Base-by-base conservation (phyloP, 768 basidiomycete species). In the Boletus sp. region DNA sequence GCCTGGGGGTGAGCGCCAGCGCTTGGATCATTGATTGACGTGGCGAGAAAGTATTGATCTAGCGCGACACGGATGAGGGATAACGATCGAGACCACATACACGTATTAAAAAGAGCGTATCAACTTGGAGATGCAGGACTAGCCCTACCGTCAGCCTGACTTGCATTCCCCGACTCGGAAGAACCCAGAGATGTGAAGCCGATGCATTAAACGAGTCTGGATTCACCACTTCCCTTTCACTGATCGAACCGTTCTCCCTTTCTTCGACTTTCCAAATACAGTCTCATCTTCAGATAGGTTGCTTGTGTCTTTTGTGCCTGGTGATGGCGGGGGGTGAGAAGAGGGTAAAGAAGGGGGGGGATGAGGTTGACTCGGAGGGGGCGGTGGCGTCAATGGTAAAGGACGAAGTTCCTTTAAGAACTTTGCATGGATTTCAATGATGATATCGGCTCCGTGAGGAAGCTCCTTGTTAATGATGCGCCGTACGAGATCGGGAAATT, bases 361-460 rank as follows among this genome's bases (percentile, higher is more conserved):
- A 24, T 24, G 24, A 24, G 24, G 24, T 24, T 24, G 24, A 24
- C 24, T 24, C n/a, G 18, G n/a, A 12, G 24, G 9, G 24, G 45
- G n/a, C 8, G 15, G 15, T 29, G 11, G 37, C 15, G 37, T 37
- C 30, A 32, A 47, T 0, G 48, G 20, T 5, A 49, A 49, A 12
- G 61, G 58, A 24, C 52, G 42, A 28, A 29, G 28, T 24, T 54
- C n/a, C 18, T 46, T 52, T 46, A 68, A 41, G 1, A 71, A 12
- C 37, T 64, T 66, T 0, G 52, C 12, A 18, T 64, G 55, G 40
- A 71, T 53, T 5, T 58, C 62, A 6, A 66, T 29, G 10, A 71
- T 42, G 36, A 69, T 60, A 6, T 61, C 62, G 1, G 56, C 56
- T 7, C 64, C 68, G 15, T 66, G 69, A 20, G 45, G 45, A 11